Base-by-base conservation (phyloP, 2,329 filamentous ascomycete genomes). In the Scedosporium dehoogii region DNA sequence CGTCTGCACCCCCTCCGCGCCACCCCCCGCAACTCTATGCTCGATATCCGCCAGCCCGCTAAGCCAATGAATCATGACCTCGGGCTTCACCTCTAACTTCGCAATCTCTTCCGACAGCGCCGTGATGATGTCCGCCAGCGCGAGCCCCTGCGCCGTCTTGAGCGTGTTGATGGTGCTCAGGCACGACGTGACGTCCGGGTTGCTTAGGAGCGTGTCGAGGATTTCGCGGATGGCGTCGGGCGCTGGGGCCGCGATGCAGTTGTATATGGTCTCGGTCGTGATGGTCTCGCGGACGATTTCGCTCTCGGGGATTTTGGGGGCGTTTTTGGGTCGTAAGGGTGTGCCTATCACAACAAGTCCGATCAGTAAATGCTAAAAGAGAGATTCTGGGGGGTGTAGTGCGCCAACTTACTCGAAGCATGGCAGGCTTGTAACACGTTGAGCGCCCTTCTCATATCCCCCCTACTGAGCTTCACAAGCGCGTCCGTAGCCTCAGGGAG, bases 371-470 rank as follows among this genome's bases (percentile, higher is more conserved):
- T 18, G 46, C 5, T 6, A 14, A 2, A 2, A 6, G 27, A 55
- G 41, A 18, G 25, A 3, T 44, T 3, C 6, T 51, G 12, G 25
- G 12, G 25, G 48, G 18, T 21, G 16, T 16, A 21, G 33, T 21
- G 38, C 21, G n/a, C n/a, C 3, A 23, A 74, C 78, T 79, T 84
- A 85, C 91, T 96, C 65, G 92, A 96, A 41, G 94, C 94, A 73
- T 97, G 91, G 68, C 94, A 99, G 7, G 94, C 94, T 76, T 99
- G 94, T 29, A 99, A 80, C 9, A 99, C 94, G 70, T 99, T 99
- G 67, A 99, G 75, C 0, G 94, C 92, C 66, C 94, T 81, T 70
- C 94, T 84, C 94, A 99, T 99, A 71, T 99, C 94, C 60, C 94
- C 94, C 73, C 93, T 96, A 74, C 91, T 96, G 64, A 99, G 79